A percentile compares a stretch with the other conserved stretches of the same genome.
Evolutionary conservation across 257 asterid species (phyloP).

Genomic region (Thymus mandschuricus): DNA sequence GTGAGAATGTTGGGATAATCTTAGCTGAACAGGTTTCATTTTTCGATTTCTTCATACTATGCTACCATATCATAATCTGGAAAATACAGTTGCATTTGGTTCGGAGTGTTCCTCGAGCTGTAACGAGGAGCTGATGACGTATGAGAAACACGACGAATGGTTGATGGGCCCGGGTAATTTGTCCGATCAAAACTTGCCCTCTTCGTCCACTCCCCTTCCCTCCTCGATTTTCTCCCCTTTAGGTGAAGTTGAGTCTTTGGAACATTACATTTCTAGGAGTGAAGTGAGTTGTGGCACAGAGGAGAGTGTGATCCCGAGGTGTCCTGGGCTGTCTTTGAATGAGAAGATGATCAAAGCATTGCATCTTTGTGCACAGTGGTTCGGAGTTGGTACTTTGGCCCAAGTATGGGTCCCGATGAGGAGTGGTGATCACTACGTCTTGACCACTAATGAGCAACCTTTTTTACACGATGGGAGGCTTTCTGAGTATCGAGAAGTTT

Average conservation of each 20-base stretch:
- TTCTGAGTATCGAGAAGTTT: conserved; percentile 68
- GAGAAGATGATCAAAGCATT: conserved; percentile 67
- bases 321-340: conserved; percentile 41
- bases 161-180: conserved; percentile 41
- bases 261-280: too few relatives aligned
- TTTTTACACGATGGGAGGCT: conserved; percentile 58
- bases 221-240: too few relatives aligned
- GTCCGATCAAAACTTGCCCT: conserved; percentile 44
- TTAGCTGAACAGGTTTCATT: background rate
- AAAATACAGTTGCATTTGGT: conserved; percentile 29
- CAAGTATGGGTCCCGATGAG: conserved; percentile 73
- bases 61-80: conserved; percentile 37
- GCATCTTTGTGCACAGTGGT: conserved; percentile 50
- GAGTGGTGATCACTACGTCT: conserved; percentile 48
- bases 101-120: conserved; percentile 39
- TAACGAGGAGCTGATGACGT: conserved; percentile 46
- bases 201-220: conserved; percentile 33
- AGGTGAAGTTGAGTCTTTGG: too few relatives aligned
- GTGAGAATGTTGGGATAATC: background rate
- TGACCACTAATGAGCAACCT: conserved; percentile 74
- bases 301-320: conserved; percentile 46
- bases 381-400: conserved; percentile 59
- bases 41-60: conserved; percentile 1
- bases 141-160: conserved; percentile 56
- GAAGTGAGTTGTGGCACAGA: background rate